Base-by-base conservation (phyloP, 306 rosid genomes). In the Cucurbita argyrosperma region DNA sequence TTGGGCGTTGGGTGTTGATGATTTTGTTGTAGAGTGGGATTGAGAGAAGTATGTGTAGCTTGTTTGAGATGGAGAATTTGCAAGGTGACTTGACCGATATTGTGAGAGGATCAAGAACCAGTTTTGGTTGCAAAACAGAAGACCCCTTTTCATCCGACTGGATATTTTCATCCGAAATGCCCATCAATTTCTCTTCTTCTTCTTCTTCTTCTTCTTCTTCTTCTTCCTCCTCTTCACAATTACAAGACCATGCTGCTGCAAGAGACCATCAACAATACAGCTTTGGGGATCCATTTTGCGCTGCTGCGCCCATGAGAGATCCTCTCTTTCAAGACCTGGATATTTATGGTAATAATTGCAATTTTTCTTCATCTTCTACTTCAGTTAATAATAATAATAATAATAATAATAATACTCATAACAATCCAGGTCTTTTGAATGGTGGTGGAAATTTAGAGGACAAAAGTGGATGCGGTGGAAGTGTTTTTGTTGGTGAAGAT, bases 11-110 rank as follows among this genome's bases (percentile, higher is more conserved):
- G 5, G 6, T 53, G 58, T 18, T 52, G 56, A 12, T 50, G 54
- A 50, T 8, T 43, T 43, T 43, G 4, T 43, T 43, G 11, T 43
- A 43, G 47, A 43, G 40, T 61, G 67, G 67, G 49, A 35, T 67
- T 67, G 18, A 11, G 15, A 39, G 70, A 63, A 65, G 71, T 52
- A 70, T 70, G 53, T 81, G 83, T 80, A 72, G 86, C 77, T 79
- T 86, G 81, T 81, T 81, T 68, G 68, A 40, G 58, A 90, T 90
- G 96, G 98, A 93, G 55, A 89, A 85, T 85, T 88, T 77, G 43
- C 89, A 86, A 86, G 98, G 96, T 40, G 98, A 93, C 84, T 85
- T 93, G 77, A 87, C 90, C 21, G 98, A 93, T 77, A 86, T 93
- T 77, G 78, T 74, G 9, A 53, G 91, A 18, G 84, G 90, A 39